Evolutionary conservation across 2,329 filamentous ascomycete species (phyloP).

Genomic region (Hypoxylon sp.): DNA sequence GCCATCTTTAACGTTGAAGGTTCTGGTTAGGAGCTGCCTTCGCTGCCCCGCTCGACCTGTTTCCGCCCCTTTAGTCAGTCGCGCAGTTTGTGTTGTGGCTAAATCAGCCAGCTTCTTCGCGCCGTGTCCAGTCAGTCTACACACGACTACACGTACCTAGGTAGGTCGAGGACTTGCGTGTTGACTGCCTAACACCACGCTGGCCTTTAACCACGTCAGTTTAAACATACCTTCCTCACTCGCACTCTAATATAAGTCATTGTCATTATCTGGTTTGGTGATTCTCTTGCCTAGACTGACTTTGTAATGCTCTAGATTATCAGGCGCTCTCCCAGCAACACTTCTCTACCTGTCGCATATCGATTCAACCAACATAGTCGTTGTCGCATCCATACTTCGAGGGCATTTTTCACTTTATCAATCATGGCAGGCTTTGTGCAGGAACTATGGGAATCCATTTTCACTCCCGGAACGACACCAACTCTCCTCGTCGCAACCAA

Average conservation of each 20-base stretch:
- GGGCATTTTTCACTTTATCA: slow-evolving; percentile 6
- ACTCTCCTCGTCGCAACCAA: slow-evolving; percentile 93
- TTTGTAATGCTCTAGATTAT: slow-evolving; percentile 21
- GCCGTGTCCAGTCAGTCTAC: slow-evolving; percentile 25
- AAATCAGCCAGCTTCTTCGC: slow-evolving; percentile 40
- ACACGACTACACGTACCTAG: slow-evolving; percentile 5
- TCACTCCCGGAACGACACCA: slow-evolving; percentile 91
- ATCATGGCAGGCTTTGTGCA: slow-evolving; percentile 75
- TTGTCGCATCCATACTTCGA: slow-evolving; percentile 45
- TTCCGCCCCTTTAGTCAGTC: slow-evolving; percentile 30
- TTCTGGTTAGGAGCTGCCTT: slow-evolving; percentile 19
- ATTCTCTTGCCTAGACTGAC: slow-evolving; percentile 16
- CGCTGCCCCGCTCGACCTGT: slow-evolving; percentile 39
- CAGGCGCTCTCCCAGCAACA: slow-evolving; percentile 3
- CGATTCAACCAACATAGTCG: slow-evolving; percentile 22
- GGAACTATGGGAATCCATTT: slow-evolving; percentile 92
- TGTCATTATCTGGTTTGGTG: slow-evolving; percentile 3
- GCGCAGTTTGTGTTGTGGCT: slow-evolving; percentile 42
- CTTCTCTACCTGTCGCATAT: slow-evolving; percentile 45
- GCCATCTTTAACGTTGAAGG: slow-evolving; percentile 17
- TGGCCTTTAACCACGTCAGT: slow-evolving; percentile 39
- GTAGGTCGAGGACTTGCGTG: slow-evolving; percentile 12
- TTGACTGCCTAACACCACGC: slow-evolving; percentile 44
- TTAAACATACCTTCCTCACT: slow-evolving; percentile 3
- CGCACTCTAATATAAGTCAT: slow-evolving; percentile 3